Conservation (phyloP, 805 yeast species). For the Saccharomycopsis capsularis region DNA sequence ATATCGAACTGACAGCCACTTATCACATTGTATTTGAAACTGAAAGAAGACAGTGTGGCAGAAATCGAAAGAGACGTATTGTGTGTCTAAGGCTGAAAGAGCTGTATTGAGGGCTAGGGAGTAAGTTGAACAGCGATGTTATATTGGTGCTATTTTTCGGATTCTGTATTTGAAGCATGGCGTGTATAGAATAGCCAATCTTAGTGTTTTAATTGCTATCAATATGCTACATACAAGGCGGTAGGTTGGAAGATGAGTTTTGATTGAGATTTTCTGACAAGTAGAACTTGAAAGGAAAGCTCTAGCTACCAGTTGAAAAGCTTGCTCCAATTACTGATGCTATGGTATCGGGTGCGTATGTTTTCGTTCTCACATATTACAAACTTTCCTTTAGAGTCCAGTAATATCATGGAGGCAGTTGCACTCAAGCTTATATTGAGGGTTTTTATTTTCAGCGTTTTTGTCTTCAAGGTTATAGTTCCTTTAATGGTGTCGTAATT, state of each 20-base stretch:
- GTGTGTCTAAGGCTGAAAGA: slow-evolving; percentile 12
- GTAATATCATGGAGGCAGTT: slow-evolving; percentile 11
- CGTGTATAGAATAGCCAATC: slow-evolving; percentile 17
- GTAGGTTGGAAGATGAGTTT: slow-evolving; percentile 11
- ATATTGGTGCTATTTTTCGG: slow-evolving; percentile 4
- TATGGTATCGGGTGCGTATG: slow-evolving; percentile 4
- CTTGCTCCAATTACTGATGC: slow-evolving; percentile 1
- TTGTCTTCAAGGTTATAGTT: slow-evolving; percentile 6
- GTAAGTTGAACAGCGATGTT: slow-evolving; percentile 5
- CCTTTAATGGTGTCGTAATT: slow-evolving; percentile 14
- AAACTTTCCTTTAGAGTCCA: slow-evolving; percentile 15
- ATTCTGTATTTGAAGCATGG: slow-evolving; percentile 4
- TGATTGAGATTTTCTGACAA: slow-evolving; percentile 6
- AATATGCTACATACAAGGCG: slow-evolving; percentile 11
- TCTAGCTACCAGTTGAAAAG: slow-evolving; percentile 4
- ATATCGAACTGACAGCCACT: background rate
- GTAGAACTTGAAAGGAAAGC: slow-evolving; percentile 10
- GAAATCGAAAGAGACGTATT: slow-evolving; percentile 8
- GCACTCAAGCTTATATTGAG: slow-evolving; percentile 10
- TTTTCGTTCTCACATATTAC: slow-evolving; percentile 15
- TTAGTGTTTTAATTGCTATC: slow-evolving; percentile 11
- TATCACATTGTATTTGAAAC: slow-evolving; percentile 13
- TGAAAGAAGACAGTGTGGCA: slow-evolving; percentile 7
- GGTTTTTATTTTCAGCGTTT: slow-evolving; percentile 1
- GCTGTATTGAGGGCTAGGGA: slow-evolving; percentile 12